Evolutionary conservation across 306 rosid species (phyloP).

Genomic region (Ormosia emarginata): DNA sequence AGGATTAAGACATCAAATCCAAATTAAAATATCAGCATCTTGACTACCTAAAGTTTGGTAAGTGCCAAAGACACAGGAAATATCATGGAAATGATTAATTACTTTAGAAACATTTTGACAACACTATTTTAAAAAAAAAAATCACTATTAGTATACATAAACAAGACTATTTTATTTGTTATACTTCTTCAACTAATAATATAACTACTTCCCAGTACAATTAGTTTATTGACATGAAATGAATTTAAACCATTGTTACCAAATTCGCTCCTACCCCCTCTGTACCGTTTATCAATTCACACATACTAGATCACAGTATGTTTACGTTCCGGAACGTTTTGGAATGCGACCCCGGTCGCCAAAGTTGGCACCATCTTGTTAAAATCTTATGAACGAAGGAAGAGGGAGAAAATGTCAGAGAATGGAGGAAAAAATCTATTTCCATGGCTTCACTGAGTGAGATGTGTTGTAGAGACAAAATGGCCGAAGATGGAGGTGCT

Average conservation of each 20-base stretch:
- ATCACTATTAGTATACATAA: neutral
- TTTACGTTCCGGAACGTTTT: neutral
- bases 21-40: neutral
- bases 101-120: neutral
- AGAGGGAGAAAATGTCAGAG: neutral
- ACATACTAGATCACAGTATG: neutral
- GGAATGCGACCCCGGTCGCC: neutral
- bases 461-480: no score
- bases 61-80: neutral
- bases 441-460: neutral
- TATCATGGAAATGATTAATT: neutral
- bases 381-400: neutral
- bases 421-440: neutral
- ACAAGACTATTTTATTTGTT: neutral
- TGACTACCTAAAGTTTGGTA: neutral
- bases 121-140: neutral
- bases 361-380: no score
- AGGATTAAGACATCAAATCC: conserved; percentile 4
- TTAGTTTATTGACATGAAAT: neutral
- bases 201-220: neutral
- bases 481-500: no score
- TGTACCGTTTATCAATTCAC: neutral
- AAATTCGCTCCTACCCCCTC: neutral
- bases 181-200: neutral
- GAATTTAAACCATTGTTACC: neutral